Percentiles rank a stretch among this genome's conserved stretches.
Evolutionary conservation across 2,329 filamentous ascomycete genomes (phyloP).

Genomic region (Macrophomina pseudophaseolina): DNA sequence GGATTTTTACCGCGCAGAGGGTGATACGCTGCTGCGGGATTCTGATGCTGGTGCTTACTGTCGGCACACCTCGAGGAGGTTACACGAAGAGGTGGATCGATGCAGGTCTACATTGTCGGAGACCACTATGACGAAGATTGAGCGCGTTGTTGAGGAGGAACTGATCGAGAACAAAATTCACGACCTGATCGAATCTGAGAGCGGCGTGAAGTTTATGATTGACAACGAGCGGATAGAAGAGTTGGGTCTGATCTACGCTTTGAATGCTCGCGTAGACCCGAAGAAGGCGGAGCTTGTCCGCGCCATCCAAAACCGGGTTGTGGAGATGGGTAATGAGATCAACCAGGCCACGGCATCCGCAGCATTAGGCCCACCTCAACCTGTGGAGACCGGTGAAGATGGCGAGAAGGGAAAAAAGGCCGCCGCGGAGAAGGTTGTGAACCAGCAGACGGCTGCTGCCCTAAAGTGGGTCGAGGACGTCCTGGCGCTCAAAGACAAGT

Average conservation of each 20-base stretch:
- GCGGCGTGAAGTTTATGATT: slow-evolving; percentile 86
- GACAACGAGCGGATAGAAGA: slow-evolving; percentile 84
- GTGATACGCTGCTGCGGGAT: slow-evolving; percentile 73
- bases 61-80: slow-evolving; percentile 72
- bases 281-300: slow-evolving; percentile 73
- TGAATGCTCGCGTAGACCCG: slow-evolving; percentile 77
- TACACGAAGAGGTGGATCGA: slow-evolving; percentile 80
- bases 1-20: slow-evolving; percentile 77
- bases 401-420: slow-evolving; percentile 58
- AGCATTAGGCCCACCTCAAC: slow-evolving; percentile 39
- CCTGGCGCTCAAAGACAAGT: slow-evolving; percentile 82
- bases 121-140: slow-evolving; percentile 74
- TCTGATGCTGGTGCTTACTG: slow-evolving; percentile 84
- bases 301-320: slow-evolving; percentile 74
- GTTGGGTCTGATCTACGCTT: slow-evolving; percentile 77
- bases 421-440: slow-evolving; percentile 58
- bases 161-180: slow-evolving; percentile 78
- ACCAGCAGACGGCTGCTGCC: slow-evolving; percentile 82
- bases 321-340: slow-evolving; percentile 81
- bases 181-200: slow-evolving; percentile 85
- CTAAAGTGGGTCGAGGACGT: slow-evolving; percentile 97
- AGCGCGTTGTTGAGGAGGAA: slow-evolving; percentile 77
- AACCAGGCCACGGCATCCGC: slow-evolving; percentile 63
- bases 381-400: slow-evolving; percentile 47
- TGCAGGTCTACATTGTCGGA: slow-evolving; percentile 81